Evolutionary conservation across 768 basidiomycete genomes (phyloP).

Genomic region (Panaeolus papilionaceus): DNA sequence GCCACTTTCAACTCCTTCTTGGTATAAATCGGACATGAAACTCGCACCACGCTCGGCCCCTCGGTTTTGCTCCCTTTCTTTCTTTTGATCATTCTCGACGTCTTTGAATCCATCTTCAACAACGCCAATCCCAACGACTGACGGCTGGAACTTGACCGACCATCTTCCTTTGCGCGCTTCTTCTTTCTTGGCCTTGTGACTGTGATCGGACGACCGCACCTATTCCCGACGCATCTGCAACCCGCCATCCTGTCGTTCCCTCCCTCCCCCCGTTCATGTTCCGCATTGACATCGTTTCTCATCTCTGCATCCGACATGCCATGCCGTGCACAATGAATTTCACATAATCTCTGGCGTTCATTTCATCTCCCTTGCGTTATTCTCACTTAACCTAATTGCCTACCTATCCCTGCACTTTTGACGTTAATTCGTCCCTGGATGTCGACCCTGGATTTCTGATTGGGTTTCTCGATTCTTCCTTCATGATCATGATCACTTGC

Average conservation of each 20-base stretch:
- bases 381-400: neutral
- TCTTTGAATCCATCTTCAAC: neutral
- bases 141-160: neutral
- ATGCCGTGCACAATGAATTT: neutral
- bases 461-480: neutral
- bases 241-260: conserved; percentile 4
- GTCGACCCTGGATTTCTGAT: conserved; percentile 7
- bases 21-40: neutral
- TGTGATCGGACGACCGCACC: neutral
- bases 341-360: neutral
- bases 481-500: too few relatives aligned
- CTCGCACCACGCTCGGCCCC: too few relatives aligned
- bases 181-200: neutral
- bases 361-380: neutral
- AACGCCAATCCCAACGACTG: neutral
- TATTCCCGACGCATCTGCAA: neutral
- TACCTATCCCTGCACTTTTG: neutral
- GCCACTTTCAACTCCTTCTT: neutral
- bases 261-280: neutral
- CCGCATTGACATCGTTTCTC: too few relatives aligned
- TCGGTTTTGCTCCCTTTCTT: neutral
- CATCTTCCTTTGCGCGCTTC: neutral
- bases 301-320: too few relatives aligned
- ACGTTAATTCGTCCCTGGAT: neutral
- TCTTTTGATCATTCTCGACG: neutral